Evolutionary conservation across 2,329 filamentous ascomycete species (phyloP), one percentile per base, ranked within the genome.

Genomic region (Pyrenophora tritici-repentis): DNA sequence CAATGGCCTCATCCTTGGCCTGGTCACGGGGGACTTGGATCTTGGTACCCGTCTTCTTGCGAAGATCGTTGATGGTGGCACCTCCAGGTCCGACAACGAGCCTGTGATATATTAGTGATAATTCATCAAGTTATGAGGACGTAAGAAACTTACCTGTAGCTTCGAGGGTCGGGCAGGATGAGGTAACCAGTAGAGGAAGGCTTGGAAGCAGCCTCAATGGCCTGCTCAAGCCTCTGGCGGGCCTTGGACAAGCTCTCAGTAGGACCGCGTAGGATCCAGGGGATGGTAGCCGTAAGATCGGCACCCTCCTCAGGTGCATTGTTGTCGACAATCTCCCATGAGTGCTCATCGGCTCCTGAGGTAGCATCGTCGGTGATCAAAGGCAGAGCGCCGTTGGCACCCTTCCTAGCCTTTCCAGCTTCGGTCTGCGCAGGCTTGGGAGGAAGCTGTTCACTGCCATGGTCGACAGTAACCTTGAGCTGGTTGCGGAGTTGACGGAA

Each of bases 21-120:
- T 95, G 89, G 67, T 90, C 87, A 61, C 90, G 86, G 17, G 94
- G 94, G 34, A 99, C 93, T 59, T 92, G 91, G 71, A 99, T 95
- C 77, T 89, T 91, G 76, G 92, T 97, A 47, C 89, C 90, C 43
- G 91, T 97, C 79, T 94, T 86, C 78, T 90, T 91, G 63, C 94
- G 86, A 71, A 99, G 97, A 35, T 85, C 79, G 76, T 97, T 97
- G 73, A 99, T 95, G 75, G 93, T 93, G 73, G 85, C 89, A 52
- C 94, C 94, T 53, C 88, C 89, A 59, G 88, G 86, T 4, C 94
- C 94, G 62, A 99, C 91, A 41, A 99, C 90, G 59, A 89, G 89
- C 56, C 93, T 63, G 17, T 10, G 8, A 20, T 2, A 18, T 40
- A 32, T 63, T 57, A 63, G 58, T 34, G 3, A 16, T 4, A 16